These are phyloP conservation scores for Thermochaetoides thermophila DNA, from an alignment of 495 filamentous ascomycete genomes.

Conservation along the genomic window DNA sequence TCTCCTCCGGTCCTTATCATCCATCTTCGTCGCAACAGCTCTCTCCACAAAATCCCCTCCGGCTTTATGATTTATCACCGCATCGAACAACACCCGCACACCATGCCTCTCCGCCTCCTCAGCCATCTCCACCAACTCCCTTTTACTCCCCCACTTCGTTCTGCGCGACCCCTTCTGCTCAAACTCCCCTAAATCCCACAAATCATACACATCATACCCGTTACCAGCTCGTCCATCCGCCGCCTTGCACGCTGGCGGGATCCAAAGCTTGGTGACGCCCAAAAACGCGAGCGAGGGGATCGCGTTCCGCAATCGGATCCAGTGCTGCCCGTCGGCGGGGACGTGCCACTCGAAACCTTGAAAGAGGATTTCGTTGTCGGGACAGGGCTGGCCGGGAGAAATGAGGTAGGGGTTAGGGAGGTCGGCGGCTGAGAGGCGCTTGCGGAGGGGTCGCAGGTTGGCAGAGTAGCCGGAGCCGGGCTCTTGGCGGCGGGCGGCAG, in stretches of 20 bases:
- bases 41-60: slow-evolving; percentile 48
- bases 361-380: slow-evolving; percentile 44
- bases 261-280: slow-evolving; percentile 54
- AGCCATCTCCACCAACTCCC: slow-evolving; percentile 40
- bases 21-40: slow-evolving; percentile 43
- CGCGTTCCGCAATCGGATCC: slow-evolving; percentile 38
- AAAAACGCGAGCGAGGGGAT: slow-evolving; percentile 41
- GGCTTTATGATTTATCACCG: slow-evolving; percentile 65
- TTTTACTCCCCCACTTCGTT: slow-evolving; percentile 59
- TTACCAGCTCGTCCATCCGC: slow-evolving; percentile 41
- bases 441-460: slow-evolving; percentile 10
- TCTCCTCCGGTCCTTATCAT: slow-evolving; percentile 41
- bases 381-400: slow-evolving; percentile 3
- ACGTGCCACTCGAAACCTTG: slow-evolving; percentile 71
- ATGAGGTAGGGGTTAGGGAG: slow-evolving; percentile 9
- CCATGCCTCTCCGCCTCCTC: slow-evolving; percentile 32
- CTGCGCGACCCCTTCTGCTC: slow-evolving; percentile 48
- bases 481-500: slow-evolving; percentile 3
- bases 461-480: slow-evolving; percentile 7
- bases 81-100: slow-evolving; percentile 54
- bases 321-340: slow-evolving; percentile 48
- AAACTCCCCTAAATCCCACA: slow-evolving; percentile 75
- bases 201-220: slow-evolving; percentile 65
- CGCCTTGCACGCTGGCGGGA: slow-evolving; percentile 64
- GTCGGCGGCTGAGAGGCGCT: slow-evolving; percentile 4